Conservation (phyloP, 345 rosid species). For the Aquilaria yunnanensis region DNA sequence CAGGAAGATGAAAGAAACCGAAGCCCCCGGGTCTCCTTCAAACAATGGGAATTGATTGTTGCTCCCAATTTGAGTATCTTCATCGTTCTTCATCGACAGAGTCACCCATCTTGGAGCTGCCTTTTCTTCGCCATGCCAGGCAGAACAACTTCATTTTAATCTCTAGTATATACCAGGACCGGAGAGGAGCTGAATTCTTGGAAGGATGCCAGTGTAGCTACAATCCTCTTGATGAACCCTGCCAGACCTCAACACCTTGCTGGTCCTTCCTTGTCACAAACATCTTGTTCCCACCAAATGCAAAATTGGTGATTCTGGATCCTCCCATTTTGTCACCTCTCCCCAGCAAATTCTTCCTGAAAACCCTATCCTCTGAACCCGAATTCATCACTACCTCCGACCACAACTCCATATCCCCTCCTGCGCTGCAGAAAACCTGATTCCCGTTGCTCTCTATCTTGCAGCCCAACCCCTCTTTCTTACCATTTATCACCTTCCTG, state of each 20-base stretch:
- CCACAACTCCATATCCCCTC: constrained; percentile 67
- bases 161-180: too few species aligned
- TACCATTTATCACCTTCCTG: constrained; percentile 48
- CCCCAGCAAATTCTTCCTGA: constrained; percentile 67
- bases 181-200: too few species aligned
- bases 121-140: too few species aligned
- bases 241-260: constrained; percentile 88
- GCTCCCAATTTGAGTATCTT: too few species aligned
- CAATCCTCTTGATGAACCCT: constrained; percentile 35
- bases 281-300: constrained; percentile 84
- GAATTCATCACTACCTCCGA: constrained; percentile 64
- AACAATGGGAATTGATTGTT: too few species aligned
- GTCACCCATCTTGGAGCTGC: too few species aligned
- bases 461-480: constrained; percentile 19
- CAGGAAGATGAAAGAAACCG: too few species aligned
- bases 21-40: too few species aligned
- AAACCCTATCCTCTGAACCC: constrained; percentile 43
- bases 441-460: constrained; percentile 72
- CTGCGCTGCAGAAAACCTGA: constrained; percentile 75
- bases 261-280: constrained; percentile 61
- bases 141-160: too few species aligned
- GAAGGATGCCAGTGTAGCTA: too few species aligned
- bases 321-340: constrained; percentile 51
- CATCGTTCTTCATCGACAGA: too few species aligned
- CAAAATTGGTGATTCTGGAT: constrained; percentile 50